Percentiles rank a stretch among this genome's conserved stretches.
phyloP scores from a whole-genome alignment of 495 filamentous ascomycete genomes.

The Aspergillus steynii region DNA sequence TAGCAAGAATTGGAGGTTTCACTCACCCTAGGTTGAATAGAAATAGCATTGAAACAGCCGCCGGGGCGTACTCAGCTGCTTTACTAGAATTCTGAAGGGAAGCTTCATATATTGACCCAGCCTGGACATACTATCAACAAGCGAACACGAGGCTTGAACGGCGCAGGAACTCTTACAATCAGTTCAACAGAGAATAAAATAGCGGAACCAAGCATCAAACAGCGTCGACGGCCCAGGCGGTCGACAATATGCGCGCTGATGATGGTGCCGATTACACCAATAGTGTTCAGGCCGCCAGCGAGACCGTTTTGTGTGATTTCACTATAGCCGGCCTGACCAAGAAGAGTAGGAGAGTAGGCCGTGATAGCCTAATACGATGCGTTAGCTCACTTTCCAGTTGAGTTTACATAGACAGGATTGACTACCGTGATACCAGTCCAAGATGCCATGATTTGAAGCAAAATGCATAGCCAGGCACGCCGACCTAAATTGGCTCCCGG shows the following conservation, averaged over 20 bases:
- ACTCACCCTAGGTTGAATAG: constrained; percentile 50
- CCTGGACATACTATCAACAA: constrained; percentile 18
- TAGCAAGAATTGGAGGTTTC: too few relatives aligned
- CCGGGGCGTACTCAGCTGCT: constrained; percentile 41
- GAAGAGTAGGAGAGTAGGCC: constrained; percentile 42
- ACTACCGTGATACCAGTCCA: constrained; percentile 53
- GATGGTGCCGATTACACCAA: constrained; percentile 55
- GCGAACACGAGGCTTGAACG: background rate
- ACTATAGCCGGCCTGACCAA: constrained; percentile 45
- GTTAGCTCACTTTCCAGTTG: background rate
- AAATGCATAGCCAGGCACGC: constrained; percentile 50
- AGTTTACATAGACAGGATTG: background rate
- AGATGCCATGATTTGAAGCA: constrained; percentile 55
- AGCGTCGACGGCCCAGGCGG: constrained; percentile 47
- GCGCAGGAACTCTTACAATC: constrained; percentile 24
- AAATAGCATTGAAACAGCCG: constrained; percentile 53
- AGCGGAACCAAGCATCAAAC: constrained; percentile 42
- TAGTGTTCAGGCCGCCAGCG: constrained; percentile 53
- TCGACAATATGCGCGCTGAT: constrained; percentile 56
- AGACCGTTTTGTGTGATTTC: constrained; percentile 49
- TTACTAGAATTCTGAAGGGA: constrained; percentile 31
- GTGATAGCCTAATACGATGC: constrained; percentile 32
- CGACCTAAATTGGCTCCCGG: constrained; percentile 37
- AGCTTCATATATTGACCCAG: constrained; percentile 41
- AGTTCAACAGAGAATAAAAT: constrained; percentile 35